These are phyloP conservation scores for Geotrichum histeridarum DNA, from an alignment of 1,139 yeast genomes.

Conservation along the genomic window DNA sequence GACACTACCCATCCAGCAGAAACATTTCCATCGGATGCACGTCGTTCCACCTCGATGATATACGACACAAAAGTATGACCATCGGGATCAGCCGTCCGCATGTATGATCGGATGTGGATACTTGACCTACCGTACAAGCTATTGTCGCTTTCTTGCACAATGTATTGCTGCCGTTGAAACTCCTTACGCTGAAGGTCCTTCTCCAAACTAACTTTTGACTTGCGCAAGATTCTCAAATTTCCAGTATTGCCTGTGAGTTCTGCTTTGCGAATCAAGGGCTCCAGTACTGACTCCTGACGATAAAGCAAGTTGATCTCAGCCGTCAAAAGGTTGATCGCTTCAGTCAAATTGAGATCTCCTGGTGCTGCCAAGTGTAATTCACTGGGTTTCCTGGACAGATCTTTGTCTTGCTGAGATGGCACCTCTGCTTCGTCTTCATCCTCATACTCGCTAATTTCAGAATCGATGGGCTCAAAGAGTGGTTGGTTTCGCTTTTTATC, in stretches of 20 bases:
- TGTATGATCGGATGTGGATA: constrained; percentile 61
- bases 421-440: neutral
- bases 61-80: constrained; percentile 58
- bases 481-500: constrained; percentile 7
- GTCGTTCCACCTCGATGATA: constrained; percentile 68
- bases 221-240: constrained; percentile 61
- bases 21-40: constrained; percentile 43
- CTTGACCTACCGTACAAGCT: constrained; percentile 68
- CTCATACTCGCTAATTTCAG: constrained; percentile 9
- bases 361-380: constrained; percentile 53
- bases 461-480: constrained; percentile 13
- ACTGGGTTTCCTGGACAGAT: constrained; percentile 17
- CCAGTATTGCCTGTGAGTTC: constrained; percentile 70
- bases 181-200: constrained; percentile 69
- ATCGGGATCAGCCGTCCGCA: constrained; percentile 46
- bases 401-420: neutral
- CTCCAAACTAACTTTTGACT: constrained; percentile 60
- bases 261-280: constrained; percentile 69
- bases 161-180: constrained; percentile 69
- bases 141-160: constrained; percentile 78
- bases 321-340: constrained; percentile 55
- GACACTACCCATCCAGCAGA: constrained; percentile 84
- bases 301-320: constrained; percentile 57
- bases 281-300: constrained; percentile 59
- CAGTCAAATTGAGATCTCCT: constrained; percentile 60